Base-by-base conservation (phyloP, 2,329 filamentous ascomycete species). In the Alternaria sp. region DNA sequence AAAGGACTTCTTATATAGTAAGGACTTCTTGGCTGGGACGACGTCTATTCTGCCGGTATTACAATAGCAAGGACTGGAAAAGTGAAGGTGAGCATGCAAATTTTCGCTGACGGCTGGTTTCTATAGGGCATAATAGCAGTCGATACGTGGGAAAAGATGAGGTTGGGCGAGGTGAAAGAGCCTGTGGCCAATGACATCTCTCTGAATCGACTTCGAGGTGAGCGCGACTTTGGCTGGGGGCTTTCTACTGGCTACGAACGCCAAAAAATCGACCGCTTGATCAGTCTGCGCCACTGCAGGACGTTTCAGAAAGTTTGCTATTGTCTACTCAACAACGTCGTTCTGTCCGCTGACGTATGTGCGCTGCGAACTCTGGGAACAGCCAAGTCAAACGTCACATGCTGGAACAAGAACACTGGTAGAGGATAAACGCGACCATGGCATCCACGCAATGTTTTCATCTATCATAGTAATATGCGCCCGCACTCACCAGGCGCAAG, bases 311-410 rank as follows among this genome's bases (percentile, higher is more conserved):
- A 3, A n/a, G 4, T 3, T 6, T 41, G 37, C 37, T 41, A 41
- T 18, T 18, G 15, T 41, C 15, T 2, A 18, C 8, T 0, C n/a
- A 18, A 6, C 0, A 2, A 3, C 15, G 37, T 11, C n/a, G 15
- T 10, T 18, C 3, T 18, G 0, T 0, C 3, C 37, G 8, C 37
- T 18, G 4, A 41, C 37, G n/a, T 6, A 18, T 10, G n/a, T 6
- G 4, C n/a, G 37, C 37, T 11, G n/a, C 37, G 37, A 18, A 41
- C 9, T 9, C 2, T 41, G 5, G 8, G 15, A 41, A 18, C 37
- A 3, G 9, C n/a, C 15, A 41, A 0, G 0, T 18, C 37, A 18
- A 41, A 11, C 37, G 6, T 41, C n/a, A 18, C 37, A 1, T 41
- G 9, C 37, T 6, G n/a, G 5, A 0, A 10, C 37, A 18, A 41